phyloP scores from a whole-genome alignment of 2,329 filamentous ascomycete species.

The Penicillium sp. region DNA sequence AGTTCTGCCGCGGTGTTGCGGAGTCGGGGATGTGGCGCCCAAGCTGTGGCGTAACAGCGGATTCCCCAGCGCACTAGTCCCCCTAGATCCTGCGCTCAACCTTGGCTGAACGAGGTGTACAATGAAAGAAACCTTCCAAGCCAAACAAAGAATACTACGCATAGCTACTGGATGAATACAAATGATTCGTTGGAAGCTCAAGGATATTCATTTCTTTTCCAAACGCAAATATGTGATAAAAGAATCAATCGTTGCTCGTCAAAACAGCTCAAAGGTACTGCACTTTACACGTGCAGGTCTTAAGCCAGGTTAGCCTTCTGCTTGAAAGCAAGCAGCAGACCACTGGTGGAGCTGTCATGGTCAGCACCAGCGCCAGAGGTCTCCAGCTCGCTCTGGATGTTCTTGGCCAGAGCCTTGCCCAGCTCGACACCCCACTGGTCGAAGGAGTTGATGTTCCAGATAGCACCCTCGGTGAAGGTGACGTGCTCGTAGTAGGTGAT shows the following conservation, averaged over 20 bases:
- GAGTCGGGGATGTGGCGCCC: slow-evolving; percentile 9
- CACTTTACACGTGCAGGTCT: slow-evolving; percentile 3
- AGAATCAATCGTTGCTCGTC: slow-evolving; percentile 26
- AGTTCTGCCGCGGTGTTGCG: slow-evolving; percentile 16
- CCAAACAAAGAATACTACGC: background rate
- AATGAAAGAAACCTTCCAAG: background rate
- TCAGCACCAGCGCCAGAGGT: slow-evolving; percentile 65
- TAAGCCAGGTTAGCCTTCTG: slow-evolving; percentile 59
- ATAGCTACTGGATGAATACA: background rate
- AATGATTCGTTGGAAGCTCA: background rate
- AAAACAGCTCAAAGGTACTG: slow-evolving; percentile 16
- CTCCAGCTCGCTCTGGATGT: slow-evolving; percentile 83
- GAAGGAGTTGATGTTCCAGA: slow-evolving; percentile 99
- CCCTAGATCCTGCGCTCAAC: background rate
- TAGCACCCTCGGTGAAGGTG: slow-evolving; percentile 93
- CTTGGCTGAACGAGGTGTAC: background rate
- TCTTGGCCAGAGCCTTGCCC: slow-evolving; percentile 94
- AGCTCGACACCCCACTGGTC: slow-evolving; percentile 99
- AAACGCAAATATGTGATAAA: slow-evolving; percentile 7
- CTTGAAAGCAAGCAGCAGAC: slow-evolving; percentile 92
- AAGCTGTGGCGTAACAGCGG: background rate
- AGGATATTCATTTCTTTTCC: slow-evolving; percentile 8
- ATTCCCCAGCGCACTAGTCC: background rate
- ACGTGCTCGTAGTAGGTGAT: slow-evolving; percentile 99
- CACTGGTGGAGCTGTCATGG: slow-evolving; percentile 86